Percentiles rank a stretch among this genome's conserved stretches.
These are phyloP conservation scores for Umbilicus rupestris DNA, from an alignment of 164 flowering plant genomes.

Conservation along the genomic window DNA sequence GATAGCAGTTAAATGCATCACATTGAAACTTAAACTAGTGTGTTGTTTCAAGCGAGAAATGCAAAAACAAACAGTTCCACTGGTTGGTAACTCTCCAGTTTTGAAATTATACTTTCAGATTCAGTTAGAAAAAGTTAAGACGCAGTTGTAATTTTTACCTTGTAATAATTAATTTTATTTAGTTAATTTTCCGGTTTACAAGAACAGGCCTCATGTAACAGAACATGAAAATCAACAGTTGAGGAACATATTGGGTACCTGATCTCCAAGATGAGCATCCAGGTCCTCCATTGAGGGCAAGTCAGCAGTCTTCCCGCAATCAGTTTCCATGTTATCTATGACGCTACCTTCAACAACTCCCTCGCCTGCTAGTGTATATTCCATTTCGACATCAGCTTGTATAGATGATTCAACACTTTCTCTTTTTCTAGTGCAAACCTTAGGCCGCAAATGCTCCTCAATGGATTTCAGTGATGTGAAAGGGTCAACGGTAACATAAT, in stretches of 20 bases:
- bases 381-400: constrained; percentile 12
- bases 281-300: constrained; percentile 28
- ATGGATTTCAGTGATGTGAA: constrained; percentile 53
- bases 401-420: constrained; percentile 14
- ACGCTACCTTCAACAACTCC: constrained; percentile 17
- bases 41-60: too few species aligned
- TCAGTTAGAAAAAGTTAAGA: too few species aligned
- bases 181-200: too few species aligned
- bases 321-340: constrained; percentile 17
- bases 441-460: constrained; percentile 58
- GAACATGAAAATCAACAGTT: not conserved
- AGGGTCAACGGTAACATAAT: constrained; percentile 59
- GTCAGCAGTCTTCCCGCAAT: constrained; percentile 14
- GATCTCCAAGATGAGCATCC: not conserved
- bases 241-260: not conserved
- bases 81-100: too few species aligned
- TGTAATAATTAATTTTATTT: too few species aligned
- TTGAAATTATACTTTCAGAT: too few species aligned
- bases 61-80: too few species aligned
- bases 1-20: too few species aligned
- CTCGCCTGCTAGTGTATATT: constrained; percentile 13
- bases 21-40: too few species aligned
- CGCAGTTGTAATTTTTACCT: too few species aligned
- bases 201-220: too few species aligned
- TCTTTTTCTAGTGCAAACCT: constrained; percentile 24